Evolutionary conservation across 2,329 filamentous ascomycete species (phyloP).

Genomic region (Dryadomyces quercus-mongolicae): DNA sequence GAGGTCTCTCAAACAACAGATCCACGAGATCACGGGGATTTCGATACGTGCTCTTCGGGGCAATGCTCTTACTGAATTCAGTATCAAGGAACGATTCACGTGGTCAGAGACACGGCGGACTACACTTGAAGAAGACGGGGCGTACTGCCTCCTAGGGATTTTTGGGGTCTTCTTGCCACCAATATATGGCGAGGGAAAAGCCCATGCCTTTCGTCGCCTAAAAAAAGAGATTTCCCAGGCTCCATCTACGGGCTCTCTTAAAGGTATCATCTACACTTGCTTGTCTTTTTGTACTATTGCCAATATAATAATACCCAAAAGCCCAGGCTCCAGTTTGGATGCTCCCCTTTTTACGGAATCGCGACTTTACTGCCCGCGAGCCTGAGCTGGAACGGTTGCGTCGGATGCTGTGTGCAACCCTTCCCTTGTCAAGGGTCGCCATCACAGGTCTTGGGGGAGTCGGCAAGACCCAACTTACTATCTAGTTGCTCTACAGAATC

Average conservation of each 20-base stretch:
- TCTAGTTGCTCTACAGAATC: no score
- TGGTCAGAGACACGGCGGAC: constrained; percentile 12
- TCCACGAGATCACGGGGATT: constrained; percentile 8
- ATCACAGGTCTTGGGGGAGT: no score
- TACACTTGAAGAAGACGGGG: constrained; percentile 10
- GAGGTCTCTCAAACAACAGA: not conserved
- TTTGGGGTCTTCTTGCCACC: constrained; percentile 13
- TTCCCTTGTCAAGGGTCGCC: no score
- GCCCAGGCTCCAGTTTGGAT: no score
- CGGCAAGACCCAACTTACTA: no score
- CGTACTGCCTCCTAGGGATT: constrained; percentile 12
- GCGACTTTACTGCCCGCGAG: no score
- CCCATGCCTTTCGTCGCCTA: constrained; percentile 9
- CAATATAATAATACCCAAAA: no score
- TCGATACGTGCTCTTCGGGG: constrained; percentile 1
- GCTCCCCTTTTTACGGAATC: no score
- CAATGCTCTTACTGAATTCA: not conserved
- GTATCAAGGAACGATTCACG: constrained; percentile 8
- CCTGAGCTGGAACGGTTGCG: no score
- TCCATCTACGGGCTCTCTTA: no score
- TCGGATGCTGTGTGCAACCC: no score
- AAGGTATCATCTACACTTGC: constrained; percentile 4
- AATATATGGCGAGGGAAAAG: constrained; percentile 12
- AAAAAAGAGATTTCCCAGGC: constrained; percentile 13
- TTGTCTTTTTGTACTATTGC: constrained; percentile 6